Evolutionary conservation across 208 protist genomes (phyloP).

Genomic region (Leishmania braziliensis): DNA sequence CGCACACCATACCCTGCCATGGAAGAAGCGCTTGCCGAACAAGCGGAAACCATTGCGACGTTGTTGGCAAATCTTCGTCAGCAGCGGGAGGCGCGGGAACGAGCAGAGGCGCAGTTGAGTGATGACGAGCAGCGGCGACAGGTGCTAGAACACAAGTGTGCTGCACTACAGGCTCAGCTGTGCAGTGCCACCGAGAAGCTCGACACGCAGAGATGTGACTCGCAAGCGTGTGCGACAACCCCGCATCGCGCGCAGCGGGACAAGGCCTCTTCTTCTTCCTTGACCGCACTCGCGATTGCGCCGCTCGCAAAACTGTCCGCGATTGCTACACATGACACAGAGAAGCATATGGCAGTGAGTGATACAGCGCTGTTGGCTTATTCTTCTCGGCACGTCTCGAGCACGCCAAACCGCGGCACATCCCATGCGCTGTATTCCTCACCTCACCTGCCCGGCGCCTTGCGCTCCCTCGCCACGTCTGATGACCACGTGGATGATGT

Average conservation of each 20-base stretch:
- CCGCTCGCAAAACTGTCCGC: neutral
- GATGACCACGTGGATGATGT: neutral
- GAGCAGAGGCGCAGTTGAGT: neutral
- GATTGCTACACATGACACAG: neutral
- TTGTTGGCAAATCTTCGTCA: slow-evolving; percentile 26
- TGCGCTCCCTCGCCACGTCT: slow-evolving; percentile 16
- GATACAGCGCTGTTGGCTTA: neutral
- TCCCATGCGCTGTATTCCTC: slow-evolving; percentile 1
- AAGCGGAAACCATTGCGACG: slow-evolving; percentile 33
- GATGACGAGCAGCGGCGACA: slow-evolving; percentile 8
- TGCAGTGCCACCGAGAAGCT: neutral
- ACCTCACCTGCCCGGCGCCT: slow-evolving; percentile 2
- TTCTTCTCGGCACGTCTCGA: neutral
- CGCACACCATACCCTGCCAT: slow-evolving; percentile 14
- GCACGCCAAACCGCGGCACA: neutral
- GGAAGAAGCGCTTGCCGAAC: slow-evolving; percentile 38
- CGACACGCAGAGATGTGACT: neutral
- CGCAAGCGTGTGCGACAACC: neutral
- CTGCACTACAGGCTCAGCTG: neutral
- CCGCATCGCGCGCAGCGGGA: neutral
- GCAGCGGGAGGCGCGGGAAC: slow-evolving; percentile 3
- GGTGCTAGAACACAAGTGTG: slow-evolving; percentile 2
- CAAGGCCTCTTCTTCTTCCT: neutral
- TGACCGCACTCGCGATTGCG: neutral
- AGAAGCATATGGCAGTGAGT: neutral